Base-by-base conservation (phyloP, 108 stramenopile species). In the Pseudonitzschia pungens region DNA sequence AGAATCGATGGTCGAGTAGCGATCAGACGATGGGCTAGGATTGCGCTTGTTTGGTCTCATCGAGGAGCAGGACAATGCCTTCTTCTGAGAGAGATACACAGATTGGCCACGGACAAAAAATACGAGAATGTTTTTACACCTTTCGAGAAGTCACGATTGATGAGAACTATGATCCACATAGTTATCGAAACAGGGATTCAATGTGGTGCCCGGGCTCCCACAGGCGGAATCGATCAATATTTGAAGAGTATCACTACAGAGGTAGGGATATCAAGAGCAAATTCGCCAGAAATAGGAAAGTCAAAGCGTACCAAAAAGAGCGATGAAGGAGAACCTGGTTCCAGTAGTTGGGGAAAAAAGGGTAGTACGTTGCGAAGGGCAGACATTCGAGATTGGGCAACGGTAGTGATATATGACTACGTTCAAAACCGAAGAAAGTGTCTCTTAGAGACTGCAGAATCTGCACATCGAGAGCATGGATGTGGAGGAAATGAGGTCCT, bases 311-410 rank as follows among this genome's bases (percentile, higher is more conserved):
- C 54, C n/a, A 55, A 55, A 22, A 55, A 55, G 54, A 11, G 24
- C 9, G 21, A 10, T 24, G 24, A 26, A 2, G 24, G 24, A 55
- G 54, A 55, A 5, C 24, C 26, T 22, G 69, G 42, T 62, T 15
- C 29, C 24, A 44, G 22, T 12, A 50, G 43, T 18, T 28, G 57
- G 36, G 45, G 44, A 10, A 78, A 58, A 24, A 77, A 65, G 64
- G 18, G 6, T 10, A 64, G 28, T 22, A 68, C 69, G 22, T 4
- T 59, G 33, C 41, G 24, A 43, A 54, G 70, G 24, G 62, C 55
- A 20, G 78, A 83, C 52, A 69, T 83, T 70, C 78, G 83, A 69
- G 65, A 79, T 52, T 72, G 76, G 76, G 33, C 77, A 7, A 65
- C 73, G 8, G 54, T 79, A 1, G 73, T 76, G 6, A 48, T 77